Evolutionary conservation across 1,284 basidiomycete species (phyloP).

Genomic region (Coniferiporia weirii): DNA sequence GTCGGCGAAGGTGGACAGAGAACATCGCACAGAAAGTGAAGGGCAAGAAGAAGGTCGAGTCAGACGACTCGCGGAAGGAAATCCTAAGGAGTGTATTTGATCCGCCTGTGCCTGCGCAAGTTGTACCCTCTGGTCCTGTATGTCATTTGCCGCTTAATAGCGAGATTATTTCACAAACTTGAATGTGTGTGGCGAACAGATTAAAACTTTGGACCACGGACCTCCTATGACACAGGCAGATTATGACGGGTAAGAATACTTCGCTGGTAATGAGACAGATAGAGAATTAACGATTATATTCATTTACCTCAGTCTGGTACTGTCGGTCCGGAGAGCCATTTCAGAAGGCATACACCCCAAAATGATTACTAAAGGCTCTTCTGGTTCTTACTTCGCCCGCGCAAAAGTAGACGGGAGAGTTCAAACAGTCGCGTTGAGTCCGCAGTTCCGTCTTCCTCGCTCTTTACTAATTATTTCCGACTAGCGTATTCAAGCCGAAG

Average conservation of each 20-base stretch:
- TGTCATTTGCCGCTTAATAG: conserved; percentile 21
- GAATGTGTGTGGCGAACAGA: conserved; percentile 29
- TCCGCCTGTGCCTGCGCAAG: conserved; percentile 38
- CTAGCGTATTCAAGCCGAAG: conserved; percentile 84
- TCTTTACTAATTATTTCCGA: neutral
- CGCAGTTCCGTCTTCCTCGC: neutral
- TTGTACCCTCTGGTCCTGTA: conserved; percentile 34
- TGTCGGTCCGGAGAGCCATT: conserved; percentile 67
- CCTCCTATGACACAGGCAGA: conserved; percentile 66
- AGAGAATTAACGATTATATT: conserved; percentile 11
- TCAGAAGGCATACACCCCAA: conserved; percentile 77
- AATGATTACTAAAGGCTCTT: conserved; percentile 83
- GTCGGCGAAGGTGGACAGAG: conserved; percentile 65
- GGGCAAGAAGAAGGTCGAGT: conserved; percentile 67
- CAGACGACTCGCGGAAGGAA: conserved; percentile 52
- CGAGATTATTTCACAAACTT: neutral
- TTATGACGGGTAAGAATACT: conserved; percentile 55
- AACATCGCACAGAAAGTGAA: conserved; percentile 79
- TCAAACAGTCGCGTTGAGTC: conserved; percentile 71
- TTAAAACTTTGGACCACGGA: conserved; percentile 75
- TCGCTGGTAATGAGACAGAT: neutral
- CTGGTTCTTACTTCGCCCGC: conserved; percentile 83
- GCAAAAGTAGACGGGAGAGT: conserved; percentile 65
- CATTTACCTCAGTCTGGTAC: conserved; percentile 45
- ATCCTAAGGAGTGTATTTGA: conserved; percentile 80